phyloP scores from a whole-genome alignment of 495 filamentous ascomycete species.

The Achaetomiella virescens region DNA sequence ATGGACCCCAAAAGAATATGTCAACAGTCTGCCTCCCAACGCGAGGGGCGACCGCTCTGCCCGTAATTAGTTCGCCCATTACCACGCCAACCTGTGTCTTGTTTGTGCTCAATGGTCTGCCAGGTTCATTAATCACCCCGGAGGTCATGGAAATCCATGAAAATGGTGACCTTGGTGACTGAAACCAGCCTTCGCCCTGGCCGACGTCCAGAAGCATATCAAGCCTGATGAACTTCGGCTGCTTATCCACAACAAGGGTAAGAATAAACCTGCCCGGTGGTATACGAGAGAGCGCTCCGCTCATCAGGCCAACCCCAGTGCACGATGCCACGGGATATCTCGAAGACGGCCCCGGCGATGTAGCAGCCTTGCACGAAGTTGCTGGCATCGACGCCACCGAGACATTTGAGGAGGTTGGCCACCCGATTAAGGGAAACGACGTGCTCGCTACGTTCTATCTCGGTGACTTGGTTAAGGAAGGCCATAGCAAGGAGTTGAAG shows the following conservation, averaged over 20 bases:
- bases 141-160: neutral
- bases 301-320: conserved; percentile 32
- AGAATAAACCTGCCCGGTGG: neutral
- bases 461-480: conserved; percentile 22
- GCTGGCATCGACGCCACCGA: conserved; percentile 53
- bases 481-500: conserved; percentile 13
- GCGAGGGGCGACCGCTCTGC: too few relatives aligned
- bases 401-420: conserved; percentile 54
- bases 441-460: neutral
- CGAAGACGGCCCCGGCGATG: conserved; percentile 56
- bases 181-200: conserved; percentile 29
- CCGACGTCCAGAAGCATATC: conserved; percentile 50
- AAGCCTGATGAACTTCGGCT: conserved; percentile 52
- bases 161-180: too few relatives aligned
- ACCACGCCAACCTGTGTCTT: too few relatives aligned
- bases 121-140: too few relatives aligned
- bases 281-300: neutral
- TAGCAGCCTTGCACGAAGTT: conserved; percentile 47
- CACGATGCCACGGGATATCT: conserved; percentile 55
- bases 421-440: conserved; percentile 29
- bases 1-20: too few relatives aligned
- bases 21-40: too few relatives aligned
- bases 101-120: too few relatives aligned
- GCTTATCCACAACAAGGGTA: conserved; percentile 53
- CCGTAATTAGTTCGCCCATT: too few relatives aligned